Percentiles rank a stretch among this genome's conserved stretches.
phyloP scores from a whole-genome alignment of 495 filamentous ascomycete species.

The Aspergillus haitiensis region DNA sequence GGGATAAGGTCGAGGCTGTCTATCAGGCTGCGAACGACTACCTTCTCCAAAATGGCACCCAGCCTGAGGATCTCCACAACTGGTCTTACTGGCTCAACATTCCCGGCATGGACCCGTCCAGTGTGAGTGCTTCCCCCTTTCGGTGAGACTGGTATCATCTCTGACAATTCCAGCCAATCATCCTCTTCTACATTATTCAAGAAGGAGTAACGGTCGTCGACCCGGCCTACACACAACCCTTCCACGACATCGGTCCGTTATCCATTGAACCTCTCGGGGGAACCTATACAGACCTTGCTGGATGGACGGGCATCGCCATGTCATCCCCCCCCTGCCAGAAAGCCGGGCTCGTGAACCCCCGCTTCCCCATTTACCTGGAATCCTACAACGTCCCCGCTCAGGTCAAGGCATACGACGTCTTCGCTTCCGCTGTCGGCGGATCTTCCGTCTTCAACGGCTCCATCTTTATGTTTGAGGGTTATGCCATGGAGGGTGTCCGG shows the following conservation, averaged over 20 bases:
- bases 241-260: constrained; percentile 47
- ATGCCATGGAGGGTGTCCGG: constrained; percentile 49
- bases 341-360: constrained; percentile 44
- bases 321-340: constrained; percentile 46
- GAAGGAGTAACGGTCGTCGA: constrained; percentile 47
- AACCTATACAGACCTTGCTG: constrained; percentile 47
- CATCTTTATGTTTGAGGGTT: constrained; percentile 58
- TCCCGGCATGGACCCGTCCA: constrained; percentile 37
- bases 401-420: constrained; percentile 41
- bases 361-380: constrained; percentile 51
- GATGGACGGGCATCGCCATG: constrained; percentile 42
- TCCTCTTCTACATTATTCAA: constrained; percentile 53
- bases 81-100: constrained; percentile 53
- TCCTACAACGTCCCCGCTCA: constrained; percentile 47
- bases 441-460: constrained; percentile 38
- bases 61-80: constrained; percentile 46
- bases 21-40: constrained; percentile 29
- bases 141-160: no score
- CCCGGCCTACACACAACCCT: constrained; percentile 42
- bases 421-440: constrained; percentile 30
- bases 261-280: constrained; percentile 32
- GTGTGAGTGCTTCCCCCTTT: constrained; percentile 19
- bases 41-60: constrained; percentile 38
- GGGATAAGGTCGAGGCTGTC: constrained; percentile 49
- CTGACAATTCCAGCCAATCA: constrained; percentile 37